Evolutionary conservation across 441 rosid genomes (phyloP).

Genomic region (Gossypium laxum): DNA sequence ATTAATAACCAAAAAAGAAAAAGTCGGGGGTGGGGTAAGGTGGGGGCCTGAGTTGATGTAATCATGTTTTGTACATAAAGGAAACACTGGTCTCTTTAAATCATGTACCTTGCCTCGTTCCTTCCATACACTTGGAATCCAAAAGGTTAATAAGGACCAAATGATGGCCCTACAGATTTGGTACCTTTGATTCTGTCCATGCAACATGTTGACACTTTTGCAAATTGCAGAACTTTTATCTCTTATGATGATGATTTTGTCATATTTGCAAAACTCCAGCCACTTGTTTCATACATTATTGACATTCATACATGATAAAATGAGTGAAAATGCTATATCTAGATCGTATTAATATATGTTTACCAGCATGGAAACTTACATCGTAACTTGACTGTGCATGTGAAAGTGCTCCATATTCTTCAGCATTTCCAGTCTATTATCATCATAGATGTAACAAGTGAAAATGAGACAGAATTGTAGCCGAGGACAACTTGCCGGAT

Average conservation of each 20-base stretch:
- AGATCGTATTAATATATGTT: neutral
- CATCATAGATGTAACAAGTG: slow-evolving; percentile 30
- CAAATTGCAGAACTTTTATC: neutral
- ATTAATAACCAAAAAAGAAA: neutral
- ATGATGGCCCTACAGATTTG: neutral
- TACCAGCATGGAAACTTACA: neutral
- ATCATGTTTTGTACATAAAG: neutral
- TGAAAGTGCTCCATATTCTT: neutral
- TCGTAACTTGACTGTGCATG: neutral
- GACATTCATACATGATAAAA: neutral
- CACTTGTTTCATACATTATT: neutral
- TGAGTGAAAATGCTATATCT: neutral
- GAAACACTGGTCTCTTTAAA: neutral
- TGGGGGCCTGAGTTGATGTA: neutral
- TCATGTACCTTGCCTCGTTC: neutral
- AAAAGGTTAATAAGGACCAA: neutral
- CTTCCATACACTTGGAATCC: neutral
- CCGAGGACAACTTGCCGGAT: slow-evolving; percentile 35
- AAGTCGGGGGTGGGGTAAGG: neutral
- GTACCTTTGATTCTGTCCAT: neutral
- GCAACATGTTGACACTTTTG: neutral
- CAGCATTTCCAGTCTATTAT: neutral
- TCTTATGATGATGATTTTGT: neutral
- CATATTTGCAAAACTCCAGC: neutral
- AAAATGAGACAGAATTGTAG: slow-evolving; percentile 27